Base-by-base conservation (phyloP, 129 eudicot species). In the Cynara cardunculus region DNA sequence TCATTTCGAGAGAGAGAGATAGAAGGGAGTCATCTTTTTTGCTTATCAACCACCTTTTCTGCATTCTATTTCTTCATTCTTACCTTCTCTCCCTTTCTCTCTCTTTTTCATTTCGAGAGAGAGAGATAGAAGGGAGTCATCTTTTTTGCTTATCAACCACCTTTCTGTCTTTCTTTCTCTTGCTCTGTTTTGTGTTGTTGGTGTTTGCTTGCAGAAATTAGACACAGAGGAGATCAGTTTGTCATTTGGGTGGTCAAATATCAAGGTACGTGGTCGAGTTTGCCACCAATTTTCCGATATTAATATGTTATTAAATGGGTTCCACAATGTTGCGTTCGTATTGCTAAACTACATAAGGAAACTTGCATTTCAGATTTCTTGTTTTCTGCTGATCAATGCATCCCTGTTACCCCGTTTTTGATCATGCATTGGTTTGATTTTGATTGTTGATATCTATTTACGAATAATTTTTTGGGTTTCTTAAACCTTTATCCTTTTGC, bases 101-200 rank as follows among this genome's bases (percentile, higher is more conserved):
- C 37, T 39, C 73, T 81, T 81, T 81, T 27, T 56, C 62, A 7
- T 22, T 46, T 64, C 14, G 19, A 12, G 69, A 65, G n/a, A n/a
- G 81, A 77, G 81, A 77, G 64, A 77, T 30, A 30, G n/a, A 66
- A 74, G 53, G 69, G 76, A 78, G 39, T 82, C 41, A n/a, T n/a
- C n/a, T 64, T 26, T 68, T 16, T 76, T 7, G 13, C 80, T 35
- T 7, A 53, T 7, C 32, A 21, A 35, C 56, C 56, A 44, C 56
- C 56, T 44, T 49, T 14, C 21, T 49, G 62, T 49, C 78, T 11
- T 62, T 64, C 25, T 19, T 24, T 61, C 6, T 62, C 49, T 75
- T 75, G 10, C 78, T 22, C 62, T 77, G 34, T 62, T 8, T 19
- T 13, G 6, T 37, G 27, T 16, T 35, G 37, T 24, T 24, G 46